Base-by-base conservation (phyloP, 2,329 filamentous ascomycete species). In the Fusarium agapanthi region DNA sequence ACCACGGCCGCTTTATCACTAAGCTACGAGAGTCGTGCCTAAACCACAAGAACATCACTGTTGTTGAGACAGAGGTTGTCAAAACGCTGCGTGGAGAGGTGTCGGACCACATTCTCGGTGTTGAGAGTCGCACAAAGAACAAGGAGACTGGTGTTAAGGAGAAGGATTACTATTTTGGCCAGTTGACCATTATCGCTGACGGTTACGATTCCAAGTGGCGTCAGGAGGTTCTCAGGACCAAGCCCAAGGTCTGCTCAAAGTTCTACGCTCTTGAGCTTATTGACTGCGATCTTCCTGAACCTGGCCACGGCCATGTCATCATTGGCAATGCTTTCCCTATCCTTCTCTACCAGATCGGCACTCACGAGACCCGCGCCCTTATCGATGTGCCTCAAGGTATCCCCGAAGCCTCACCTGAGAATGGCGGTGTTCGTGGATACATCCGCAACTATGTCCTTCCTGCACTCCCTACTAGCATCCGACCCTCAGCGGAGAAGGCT, bases 291-390 rank as follows among this genome's bases (percentile, higher is more conserved):
- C 88, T 98, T 15, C 94, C 95, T 5, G 86, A 88, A 58, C 89
- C 91, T 4, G 86, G 90, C 70, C 93, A 94, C 80, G 96, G 95
- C 26, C 95, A 97, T 82, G 95, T 99, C 73, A 87, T 98, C 61
- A 92, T 99, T 70, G 92, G 92, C 76, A 89, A 93, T 72, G 88
- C 89, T 50, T 86, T 81, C 69, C 95, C 96, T 1, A 90, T 97
- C 38, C 90, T 99, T 30, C 89, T 99, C 65, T 99, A 99, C 86
- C 96, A 98, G 84, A 99, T 99, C 80, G 95, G 96, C 79, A 93
- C 94, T 9, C 95, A 93, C 83, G 96, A 98, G 84, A 99, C 96
- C 3, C 91, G 96, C 73, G 93, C 92, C 18, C 88, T 99, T 28
- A 90, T 98, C 77, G 95, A 98, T 80, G 90, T 98, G 18, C 95